Base-by-base conservation (phyloP, 1,284 basidiomycete species). In the Amylostereum areolatum region DNA sequence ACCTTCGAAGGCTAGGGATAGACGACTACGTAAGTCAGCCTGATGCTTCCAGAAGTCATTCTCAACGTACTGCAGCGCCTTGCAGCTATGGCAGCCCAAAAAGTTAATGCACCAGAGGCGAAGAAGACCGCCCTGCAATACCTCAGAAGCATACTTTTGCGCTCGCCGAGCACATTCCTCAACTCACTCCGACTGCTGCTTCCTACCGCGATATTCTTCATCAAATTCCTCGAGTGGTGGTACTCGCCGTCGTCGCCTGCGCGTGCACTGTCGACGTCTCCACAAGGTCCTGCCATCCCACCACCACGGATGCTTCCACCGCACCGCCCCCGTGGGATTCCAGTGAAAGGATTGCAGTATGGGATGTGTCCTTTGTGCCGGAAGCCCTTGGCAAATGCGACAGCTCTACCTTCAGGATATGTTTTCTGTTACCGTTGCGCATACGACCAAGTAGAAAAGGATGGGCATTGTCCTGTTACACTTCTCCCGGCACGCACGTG, bases 211-310 rank as follows among this genome's bases (percentile, higher is more conserved):
- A 95, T 99, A 53, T 97, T 99, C 66, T 88, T 93, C 64, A 80
- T 99, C 74, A 97, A 97, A 68, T 96, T 99, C 67, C 75, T 97
- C 31, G 94, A 99, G 69, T 99, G 97, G 95, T 99, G 97, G 95
- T 99, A 98, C 67, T 96, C 93, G 12, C 91, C 95, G 7, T 81
- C 83, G 30, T 97, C 95, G 2, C 94, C 95, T n/a, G 79, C 86
- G 55, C 76, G 82, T 50, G 75, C 81, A 41, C 62, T 87, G 49
- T 73, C 80, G 28, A 68, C 75, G 36, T 75, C 81, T 27, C 81
- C 79, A 42, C 73, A 74, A 52, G 82, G 80, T 24, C 87, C 84
- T 18, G 73, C 80, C 0, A 78, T 93, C 33, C 84, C 88, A 50
- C 87, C 89, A 12, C 88, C 90, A 35, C 73, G 74, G 52, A 77